Evolutionary conservation across 2,329 filamentous ascomycete genomes (phyloP).

Genomic region (Fusarium camptoceras): DNA sequence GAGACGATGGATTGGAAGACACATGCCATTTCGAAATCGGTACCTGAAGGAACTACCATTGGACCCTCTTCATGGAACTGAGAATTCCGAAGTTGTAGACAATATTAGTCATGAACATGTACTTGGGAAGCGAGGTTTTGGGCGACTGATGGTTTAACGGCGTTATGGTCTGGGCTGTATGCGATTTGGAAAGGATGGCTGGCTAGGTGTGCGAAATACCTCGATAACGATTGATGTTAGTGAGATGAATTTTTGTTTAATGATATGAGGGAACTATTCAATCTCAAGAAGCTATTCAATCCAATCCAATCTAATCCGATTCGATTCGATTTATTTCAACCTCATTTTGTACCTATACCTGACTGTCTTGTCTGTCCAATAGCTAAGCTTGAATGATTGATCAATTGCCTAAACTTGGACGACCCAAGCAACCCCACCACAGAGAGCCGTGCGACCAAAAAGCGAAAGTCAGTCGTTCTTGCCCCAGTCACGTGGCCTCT

Average conservation of each 20-base stretch:
- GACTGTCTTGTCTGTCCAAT: not conserved
- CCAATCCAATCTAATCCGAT: not conserved
- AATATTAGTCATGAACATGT: conserved; percentile 5
- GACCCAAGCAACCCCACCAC: not conserved
- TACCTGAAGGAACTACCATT: conserved; percentile 61
- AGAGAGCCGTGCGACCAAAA: not conserved
- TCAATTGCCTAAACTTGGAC: not conserved
- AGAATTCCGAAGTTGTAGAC: not conserved
- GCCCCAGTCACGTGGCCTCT: conserved; percentile 43
- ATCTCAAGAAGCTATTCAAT: not conserved
- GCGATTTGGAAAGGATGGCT: conserved; percentile 30
- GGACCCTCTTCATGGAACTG: conserved; percentile 63
- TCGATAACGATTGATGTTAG: conserved; percentile 41
- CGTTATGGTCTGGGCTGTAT: conserved; percentile 38
- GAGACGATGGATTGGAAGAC: conserved; percentile 60
- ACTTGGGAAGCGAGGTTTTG: conserved; percentile 27
- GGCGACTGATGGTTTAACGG: conserved; percentile 25
- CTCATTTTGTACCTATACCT: not conserved
- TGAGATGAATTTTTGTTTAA: not conserved
- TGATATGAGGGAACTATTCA: not conserved
- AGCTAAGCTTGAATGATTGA: not conserved
- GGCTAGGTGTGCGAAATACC: conserved; percentile 42
- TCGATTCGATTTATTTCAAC: not conserved
- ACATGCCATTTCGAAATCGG: conserved; percentile 57
- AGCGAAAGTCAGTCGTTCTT: conserved; percentile 6